Evolutionary conservation across 441 rosid species (phyloP), one percentile per base, ranked within the genome.

Genomic region (Bruguiera hainesii): DNA sequence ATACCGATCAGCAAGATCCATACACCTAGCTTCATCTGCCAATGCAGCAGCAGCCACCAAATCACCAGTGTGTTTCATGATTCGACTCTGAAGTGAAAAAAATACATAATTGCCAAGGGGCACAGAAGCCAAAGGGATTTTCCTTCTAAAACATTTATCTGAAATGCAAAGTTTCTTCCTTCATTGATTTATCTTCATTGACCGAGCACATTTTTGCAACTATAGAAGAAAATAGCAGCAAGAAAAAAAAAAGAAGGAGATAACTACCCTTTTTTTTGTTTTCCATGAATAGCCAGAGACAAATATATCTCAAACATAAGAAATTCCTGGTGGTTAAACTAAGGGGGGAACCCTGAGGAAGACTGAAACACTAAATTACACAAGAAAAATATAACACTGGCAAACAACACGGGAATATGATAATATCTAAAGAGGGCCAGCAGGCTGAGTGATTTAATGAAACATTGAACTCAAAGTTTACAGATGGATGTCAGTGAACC

Each of bases 1-100:
- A 67, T 88, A 96, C 42, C 98, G 89, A 75, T 96, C 99, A 18
- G 98, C 98, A 70, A 96, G 87, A 85, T 96, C 99, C 98, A 96
- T 96, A 81, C 98, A 85, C 80, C 99, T 83, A 71, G 99, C 98
- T 87, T 96, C 99, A 88, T 96, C 98, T 39, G 98, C 98, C 80
- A 96, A 87, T 65, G 96, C 86, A 66, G 98, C 93, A 57, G 98
- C 98, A 29, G 95, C 97, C 58, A 84, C 76, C 79, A 89, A 80
- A 81, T 96, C 98, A 73, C 98, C 98, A 49, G 92, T 98, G 80
- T 93, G 99, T 91, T 96, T 96, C 90, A 93, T 66, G 75, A 96
- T 93, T 76, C 96, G 91, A 82, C 98, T 87, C 98, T 96, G 92
- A 25, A 52, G 25, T 20, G 28, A 52, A 25, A 25, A 77, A 56